phyloP scores from a whole-genome alignment of 495 filamentous ascomycete species.

The Echria macrotheca region DNA sequence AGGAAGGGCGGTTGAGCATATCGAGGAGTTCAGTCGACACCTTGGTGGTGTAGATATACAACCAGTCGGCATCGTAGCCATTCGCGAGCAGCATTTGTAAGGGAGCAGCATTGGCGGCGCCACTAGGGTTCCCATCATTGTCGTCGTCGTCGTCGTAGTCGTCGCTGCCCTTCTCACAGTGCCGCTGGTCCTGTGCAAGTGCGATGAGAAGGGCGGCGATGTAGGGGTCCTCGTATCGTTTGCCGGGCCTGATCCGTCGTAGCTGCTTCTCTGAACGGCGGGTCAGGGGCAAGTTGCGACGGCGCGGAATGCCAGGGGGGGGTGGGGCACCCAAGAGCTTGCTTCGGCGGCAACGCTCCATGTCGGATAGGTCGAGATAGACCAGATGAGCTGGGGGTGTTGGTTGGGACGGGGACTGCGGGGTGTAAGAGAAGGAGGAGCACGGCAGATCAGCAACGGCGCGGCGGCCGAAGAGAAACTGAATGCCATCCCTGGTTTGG shows the following conservation, averaged over 20 bases:
- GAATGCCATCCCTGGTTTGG: neutral
- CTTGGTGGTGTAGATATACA: conserved; percentile 8
- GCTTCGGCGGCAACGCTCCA: neutral
- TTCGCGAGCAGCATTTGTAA: conserved; percentile 6
- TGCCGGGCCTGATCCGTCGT: conserved; percentile 1
- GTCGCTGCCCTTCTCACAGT: neutral
- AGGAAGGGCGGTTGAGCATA: conserved; percentile 1
- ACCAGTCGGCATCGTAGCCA: neutral
- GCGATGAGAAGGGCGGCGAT: conserved; percentile 5
- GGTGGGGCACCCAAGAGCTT: neutral
- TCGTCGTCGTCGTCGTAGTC: too few relatives aligned
- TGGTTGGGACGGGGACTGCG: conserved; percentile 4
- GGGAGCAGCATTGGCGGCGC: conserved; percentile 2
- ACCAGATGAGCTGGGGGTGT: neutral
- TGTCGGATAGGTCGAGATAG: conserved; percentile 3
- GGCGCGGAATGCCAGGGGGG: neutral
- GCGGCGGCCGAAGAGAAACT: conserved; percentile 1
- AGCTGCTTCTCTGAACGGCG: conserved; percentile 2
- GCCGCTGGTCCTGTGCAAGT: conserved; percentile 6
- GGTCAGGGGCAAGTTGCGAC: neutral
- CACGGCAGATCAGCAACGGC: conserved; percentile 1
- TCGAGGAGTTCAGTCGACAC: conserved; percentile 4
- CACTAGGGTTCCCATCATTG: neutral
- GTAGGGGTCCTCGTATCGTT: conserved; percentile 3
- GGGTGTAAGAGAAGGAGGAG: neutral